Base-by-base conservation (phyloP, 192 early-diverging fungal species). In the Geosiphon pyriformis region DNA sequence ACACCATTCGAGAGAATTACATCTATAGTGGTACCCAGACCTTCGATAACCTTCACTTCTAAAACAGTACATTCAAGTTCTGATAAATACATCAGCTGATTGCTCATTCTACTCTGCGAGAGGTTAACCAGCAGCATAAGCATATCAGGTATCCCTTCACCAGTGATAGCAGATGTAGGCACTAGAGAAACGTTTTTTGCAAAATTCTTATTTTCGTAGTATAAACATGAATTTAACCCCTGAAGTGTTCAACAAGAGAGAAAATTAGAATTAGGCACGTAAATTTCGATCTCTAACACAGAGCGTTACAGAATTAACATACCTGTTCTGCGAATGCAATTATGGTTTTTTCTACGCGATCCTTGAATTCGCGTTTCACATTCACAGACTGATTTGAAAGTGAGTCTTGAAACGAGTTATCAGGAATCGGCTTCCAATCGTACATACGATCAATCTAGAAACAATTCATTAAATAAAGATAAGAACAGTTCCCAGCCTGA, bases 31-130 rank as follows among this genome's bases (percentile, higher is more conserved):
- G 94, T 98, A 62, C 96, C 96, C 48, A 94, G 84, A 71, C 97
- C 97, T 80, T 99, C 97, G 72, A 98, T 87, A 12, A 96, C 95
- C 84, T 99, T 99, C 70, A 99, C 97, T 84, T 99, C 97, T 65
- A 99, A 74, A 37, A 99, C 94, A 20, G 97, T 98, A 83, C 94
- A 95, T 80, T 96, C 93, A 26, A 97, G 78, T 78, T 95, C 92
- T 10, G 91, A 90, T 58, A 97, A 79, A 68, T 96, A 99, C 97
- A 98, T 99, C 48, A 99, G 80, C 67, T 88, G 76, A 50, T 94
- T 85, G n/a, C 91, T 87, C 94, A 99, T 93, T 62, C 93, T 85
- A 50, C 83, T 85, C 82, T 99, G 97, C 0, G 95, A 95, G 73
- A 99, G 82, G 69, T 88, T 83, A 23, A 98, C 81, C 63, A 99